Conservation (phyloP, 192 early-diverging fungal genomes). For the Geosiphon pyriformis region DNA sequence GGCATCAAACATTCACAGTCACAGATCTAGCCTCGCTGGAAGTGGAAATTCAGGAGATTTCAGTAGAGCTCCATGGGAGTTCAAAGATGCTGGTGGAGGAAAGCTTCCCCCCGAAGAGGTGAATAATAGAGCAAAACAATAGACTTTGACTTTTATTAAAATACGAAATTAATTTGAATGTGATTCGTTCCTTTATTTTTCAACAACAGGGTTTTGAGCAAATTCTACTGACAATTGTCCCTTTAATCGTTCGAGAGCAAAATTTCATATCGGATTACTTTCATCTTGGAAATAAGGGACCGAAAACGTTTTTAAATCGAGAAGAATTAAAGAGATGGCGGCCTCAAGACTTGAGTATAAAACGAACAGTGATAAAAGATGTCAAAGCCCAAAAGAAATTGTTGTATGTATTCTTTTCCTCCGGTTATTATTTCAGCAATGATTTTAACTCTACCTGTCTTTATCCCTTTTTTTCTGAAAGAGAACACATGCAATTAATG, state of each 20-base stretch:
- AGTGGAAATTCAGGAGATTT: constrained; percentile 7
- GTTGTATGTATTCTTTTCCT: constrained; percentile 33
- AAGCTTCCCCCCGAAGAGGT: constrained; percentile 26
- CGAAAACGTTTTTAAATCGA: constrained; percentile 43
- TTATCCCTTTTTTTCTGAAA: constrained; percentile 36
- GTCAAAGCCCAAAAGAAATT: constrained; percentile 63
- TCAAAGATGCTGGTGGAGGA: constrained; percentile 19
- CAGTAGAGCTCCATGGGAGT: constrained; percentile 10
- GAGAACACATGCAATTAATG: constrained; percentile 72
- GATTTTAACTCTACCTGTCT: background rate
- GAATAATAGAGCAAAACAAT: background rate
- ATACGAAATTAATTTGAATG: background rate
- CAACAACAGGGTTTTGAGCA: constrained; percentile 52
- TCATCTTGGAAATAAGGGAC: constrained; percentile 48
- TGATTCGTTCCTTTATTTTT: background rate
- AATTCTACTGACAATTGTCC: constrained; percentile 53
- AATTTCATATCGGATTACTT: constrained; percentile 91
- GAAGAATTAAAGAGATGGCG: constrained; percentile 28
- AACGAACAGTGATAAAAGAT: constrained; percentile 58
- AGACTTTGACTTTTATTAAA: background rate
- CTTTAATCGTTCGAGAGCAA: constrained; percentile 77
- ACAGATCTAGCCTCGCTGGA: background rate
- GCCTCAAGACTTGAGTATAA: constrained; percentile 40
- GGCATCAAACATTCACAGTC: background rate
- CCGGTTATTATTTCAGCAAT: background rate